These are phyloP conservation scores for Colletotrichum abscissum DNA, from an alignment of 2,329 filamentous ascomycete genomes.

Conservation along the genomic window DNA sequence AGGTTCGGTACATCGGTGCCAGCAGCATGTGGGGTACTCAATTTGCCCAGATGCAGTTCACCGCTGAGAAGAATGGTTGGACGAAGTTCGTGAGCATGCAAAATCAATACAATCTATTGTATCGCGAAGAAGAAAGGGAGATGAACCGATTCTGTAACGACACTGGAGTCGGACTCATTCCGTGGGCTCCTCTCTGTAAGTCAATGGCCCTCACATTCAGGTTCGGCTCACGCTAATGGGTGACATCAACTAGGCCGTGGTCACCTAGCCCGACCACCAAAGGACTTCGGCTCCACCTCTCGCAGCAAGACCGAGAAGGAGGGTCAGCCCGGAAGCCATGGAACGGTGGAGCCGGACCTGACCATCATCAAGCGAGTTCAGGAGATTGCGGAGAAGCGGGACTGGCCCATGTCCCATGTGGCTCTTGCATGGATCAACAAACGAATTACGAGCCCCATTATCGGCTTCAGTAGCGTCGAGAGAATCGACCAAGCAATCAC, in stretches of 20 bases:
- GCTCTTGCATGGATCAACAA: slow-evolving; percentile 72
- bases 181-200: slow-evolving; percentile 38
- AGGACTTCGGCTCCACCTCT: slow-evolving; percentile 35
- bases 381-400: slow-evolving; percentile 67
- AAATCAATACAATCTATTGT: slow-evolving; percentile 64
- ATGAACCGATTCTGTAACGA: slow-evolving; percentile 55
- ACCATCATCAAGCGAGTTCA: slow-evolving; percentile 52
- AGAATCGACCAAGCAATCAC: slow-evolving; percentile 72
- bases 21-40: slow-evolving; percentile 60
- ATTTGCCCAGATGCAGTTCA: slow-evolving; percentile 61
- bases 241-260: slow-evolving; percentile 38
- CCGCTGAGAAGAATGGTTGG: slow-evolving; percentile 64
- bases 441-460: slow-evolving; percentile 66
- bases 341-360: slow-evolving; percentile 47
- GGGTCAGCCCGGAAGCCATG: slow-evolving; percentile 41
- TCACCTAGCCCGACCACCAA: slow-evolving; percentile 43
- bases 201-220: too few relatives aligned
- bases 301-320: slow-evolving; percentile 47
- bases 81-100: slow-evolving; percentile 69
- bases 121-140: slow-evolving; percentile 67
- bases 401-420: slow-evolving; percentile 72
- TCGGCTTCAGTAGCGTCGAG: slow-evolving; percentile 68
- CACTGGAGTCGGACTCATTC: slow-evolving; percentile 55
- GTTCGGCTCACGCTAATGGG: neutral
- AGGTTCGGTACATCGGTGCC: slow-evolving; percentile 67